Evolutionary conservation across 2,329 filamentous ascomycete species (phyloP).

Genomic region (Colletotrichum sp.): DNA sequence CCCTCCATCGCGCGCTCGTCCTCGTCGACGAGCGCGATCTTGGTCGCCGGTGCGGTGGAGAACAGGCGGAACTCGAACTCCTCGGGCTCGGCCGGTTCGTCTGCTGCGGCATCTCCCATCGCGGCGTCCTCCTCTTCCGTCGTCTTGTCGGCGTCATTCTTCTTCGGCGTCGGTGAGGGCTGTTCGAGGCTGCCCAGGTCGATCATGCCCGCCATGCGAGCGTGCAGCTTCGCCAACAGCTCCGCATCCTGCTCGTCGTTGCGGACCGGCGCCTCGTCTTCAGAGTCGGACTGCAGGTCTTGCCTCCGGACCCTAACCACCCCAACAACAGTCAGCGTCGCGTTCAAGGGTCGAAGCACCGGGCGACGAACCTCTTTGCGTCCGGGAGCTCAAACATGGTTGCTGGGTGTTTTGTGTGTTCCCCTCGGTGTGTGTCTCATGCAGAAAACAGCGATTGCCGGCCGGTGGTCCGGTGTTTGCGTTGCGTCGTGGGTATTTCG

Average conservation of each 20-base stretch:
- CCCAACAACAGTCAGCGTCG: neutral
- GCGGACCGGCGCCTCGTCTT: slow-evolving; percentile 27
- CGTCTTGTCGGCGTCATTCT: slow-evolving; percentile 2
- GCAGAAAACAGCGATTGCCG: neutral
- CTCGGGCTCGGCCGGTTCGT: slow-evolving; percentile 29
- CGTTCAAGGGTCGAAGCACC: neutral
- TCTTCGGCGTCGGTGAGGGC: slow-evolving; percentile 3
- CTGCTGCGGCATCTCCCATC: slow-evolving; percentile 17
- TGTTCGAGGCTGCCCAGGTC: slow-evolving; percentile 37
- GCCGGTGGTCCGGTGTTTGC: neutral
- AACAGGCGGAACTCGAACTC: slow-evolving; percentile 66
- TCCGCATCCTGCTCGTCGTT: slow-evolving; percentile 40
- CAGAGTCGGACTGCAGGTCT: slow-evolving; percentile 49
- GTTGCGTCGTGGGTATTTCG: neutral
- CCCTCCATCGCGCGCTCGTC: slow-evolving; percentile 34
- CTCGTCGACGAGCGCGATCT: slow-evolving; percentile 55
- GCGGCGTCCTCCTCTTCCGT: slow-evolving; percentile 12
- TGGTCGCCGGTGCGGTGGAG: slow-evolving; percentile 49
- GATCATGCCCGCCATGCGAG: slow-evolving; percentile 52
- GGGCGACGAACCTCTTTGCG: slow-evolving; percentile 51
- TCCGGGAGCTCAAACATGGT: slow-evolving; percentile 58
- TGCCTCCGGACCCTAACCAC: slow-evolving; percentile 53
- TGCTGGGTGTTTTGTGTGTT: neutral
- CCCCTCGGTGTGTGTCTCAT: neutral
- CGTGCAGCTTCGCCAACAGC: slow-evolving; percentile 49